Evolutionary conservation across 2,329 filamentous ascomycete genomes (phyloP).

Genomic region (Tetracladium maxilliforme): DNA sequence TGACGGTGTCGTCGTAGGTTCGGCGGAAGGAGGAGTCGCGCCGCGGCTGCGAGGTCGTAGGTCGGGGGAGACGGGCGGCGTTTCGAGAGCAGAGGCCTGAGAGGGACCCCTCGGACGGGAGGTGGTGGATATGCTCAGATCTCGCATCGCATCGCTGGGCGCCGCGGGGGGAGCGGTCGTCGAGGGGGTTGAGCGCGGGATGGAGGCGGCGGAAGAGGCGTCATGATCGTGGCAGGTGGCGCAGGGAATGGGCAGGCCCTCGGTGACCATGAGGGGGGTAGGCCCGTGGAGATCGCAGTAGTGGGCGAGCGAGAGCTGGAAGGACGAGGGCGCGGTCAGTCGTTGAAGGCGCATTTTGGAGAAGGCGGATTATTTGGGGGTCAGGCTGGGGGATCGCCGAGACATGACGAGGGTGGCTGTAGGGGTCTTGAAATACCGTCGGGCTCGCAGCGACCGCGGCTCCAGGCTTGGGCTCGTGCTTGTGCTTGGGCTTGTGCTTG

Average conservation of each 20-base stretch:
- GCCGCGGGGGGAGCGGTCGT: slow-evolving; percentile 9
- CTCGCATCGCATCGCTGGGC: slow-evolving; percentile 6
- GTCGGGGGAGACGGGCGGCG: slow-evolving; percentile 41
- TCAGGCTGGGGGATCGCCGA: no score
- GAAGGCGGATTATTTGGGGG: no score
- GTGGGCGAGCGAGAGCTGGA: slow-evolving; percentile 54
- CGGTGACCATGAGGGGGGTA: slow-evolving; percentile 55
- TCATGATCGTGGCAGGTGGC: slow-evolving; percentile 38
- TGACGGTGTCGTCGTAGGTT: slow-evolving; percentile 52
- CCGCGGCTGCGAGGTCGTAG: slow-evolving; percentile 21
- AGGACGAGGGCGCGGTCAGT: no score
- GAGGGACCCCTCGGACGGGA: slow-evolving; percentile 1
- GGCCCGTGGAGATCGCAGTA: slow-evolving; percentile 59
- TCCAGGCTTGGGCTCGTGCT: no score
- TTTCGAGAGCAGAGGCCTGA: slow-evolving; percentile 29
- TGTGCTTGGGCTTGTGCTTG: no score
- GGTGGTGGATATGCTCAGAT: slow-evolving; percentile 10
- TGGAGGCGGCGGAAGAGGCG: slow-evolving; percentile 16
- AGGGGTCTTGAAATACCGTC: no score
- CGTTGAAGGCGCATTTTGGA: no score
- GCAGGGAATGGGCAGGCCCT: slow-evolving; percentile 47
- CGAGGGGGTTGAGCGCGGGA: slow-evolving; percentile 24
- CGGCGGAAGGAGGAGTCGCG: slow-evolving; percentile 44
- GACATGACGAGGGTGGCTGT: no score
- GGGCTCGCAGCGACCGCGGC: no score